Evolutionary conservation across 352 stramenopile genomes (phyloP).

Genomic region (Pythium folliculosum): DNA sequence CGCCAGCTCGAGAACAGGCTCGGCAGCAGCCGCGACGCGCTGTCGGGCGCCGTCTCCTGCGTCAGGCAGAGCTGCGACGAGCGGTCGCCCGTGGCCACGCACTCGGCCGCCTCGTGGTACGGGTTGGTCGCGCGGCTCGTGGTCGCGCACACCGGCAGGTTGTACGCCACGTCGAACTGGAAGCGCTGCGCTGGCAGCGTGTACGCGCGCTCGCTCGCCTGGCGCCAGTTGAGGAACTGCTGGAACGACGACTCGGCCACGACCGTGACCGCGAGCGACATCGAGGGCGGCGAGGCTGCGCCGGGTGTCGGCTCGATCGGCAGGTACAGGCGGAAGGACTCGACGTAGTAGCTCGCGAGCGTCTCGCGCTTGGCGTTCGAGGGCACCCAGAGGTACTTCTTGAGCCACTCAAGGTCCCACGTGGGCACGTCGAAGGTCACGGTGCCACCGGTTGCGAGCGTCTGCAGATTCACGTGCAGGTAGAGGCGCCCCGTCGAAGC

Average conservation of each 20-base stretch:
- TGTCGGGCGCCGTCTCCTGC: neutral
- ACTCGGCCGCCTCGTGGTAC: constrained; percentile 17
- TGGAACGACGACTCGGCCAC: neutral
- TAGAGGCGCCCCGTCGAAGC: neutral
- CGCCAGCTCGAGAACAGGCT: constrained; percentile 14
- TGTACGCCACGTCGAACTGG: constrained; percentile 18
- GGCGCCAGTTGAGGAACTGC: constrained; percentile 9
- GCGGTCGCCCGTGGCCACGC: constrained; percentile 5
- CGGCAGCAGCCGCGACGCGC: constrained; percentile 8
- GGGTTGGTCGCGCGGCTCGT: constrained; percentile 1
- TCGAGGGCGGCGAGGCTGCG: neutral
- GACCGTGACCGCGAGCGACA: neutral
- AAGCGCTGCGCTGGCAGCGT: constrained; percentile 9
- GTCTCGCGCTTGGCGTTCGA: constrained; percentile 7
- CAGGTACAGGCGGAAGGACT: constrained; percentile 7
- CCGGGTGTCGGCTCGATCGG: neutral
- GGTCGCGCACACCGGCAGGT: constrained; percentile 4
- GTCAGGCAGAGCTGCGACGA: constrained; percentile 13
- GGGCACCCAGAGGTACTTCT: constrained; percentile 9
- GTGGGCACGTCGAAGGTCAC: neutral
- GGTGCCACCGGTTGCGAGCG: neutral
- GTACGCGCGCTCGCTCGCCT: neutral
- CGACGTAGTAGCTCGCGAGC: neutral
- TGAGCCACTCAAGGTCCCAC: constrained; percentile 11
- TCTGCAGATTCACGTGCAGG: constrained; percentile 5